phyloP scores from a whole-genome alignment of 805 yeast genomes.

The Dipodascus albidus region DNA sequence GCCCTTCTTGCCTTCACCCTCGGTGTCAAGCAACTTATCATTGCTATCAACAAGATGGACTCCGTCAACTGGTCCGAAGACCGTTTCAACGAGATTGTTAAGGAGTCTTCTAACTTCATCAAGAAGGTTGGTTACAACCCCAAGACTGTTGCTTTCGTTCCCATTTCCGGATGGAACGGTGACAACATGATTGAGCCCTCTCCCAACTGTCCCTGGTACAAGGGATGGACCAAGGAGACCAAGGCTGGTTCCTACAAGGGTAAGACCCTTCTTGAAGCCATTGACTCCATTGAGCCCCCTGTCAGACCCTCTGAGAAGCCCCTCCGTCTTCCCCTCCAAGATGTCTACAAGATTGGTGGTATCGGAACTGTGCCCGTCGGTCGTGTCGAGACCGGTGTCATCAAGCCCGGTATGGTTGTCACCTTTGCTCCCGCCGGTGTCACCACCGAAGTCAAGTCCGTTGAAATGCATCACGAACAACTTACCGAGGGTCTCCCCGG shows the following conservation, averaged over 20 bases:
- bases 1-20: slow-evolving; percentile 83
- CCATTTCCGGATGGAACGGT: slow-evolving; percentile 89
- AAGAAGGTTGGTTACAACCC: slow-evolving; percentile 80
- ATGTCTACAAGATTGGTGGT: slow-evolving; percentile 90
- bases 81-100: slow-evolving; percentile 67
- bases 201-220: slow-evolving; percentile 76
- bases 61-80: slow-evolving; percentile 78
- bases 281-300: slow-evolving; percentile 75
- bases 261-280: slow-evolving; percentile 76
- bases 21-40: slow-evolving; percentile 79
- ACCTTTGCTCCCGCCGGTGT: slow-evolving; percentile 86
- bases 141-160: slow-evolving; percentile 76
- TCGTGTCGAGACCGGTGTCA: slow-evolving; percentile 86
- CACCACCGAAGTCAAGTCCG: slow-evolving; percentile 83
- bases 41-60: slow-evolving; percentile 93
- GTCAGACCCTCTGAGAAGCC: slow-evolving; percentile 76
- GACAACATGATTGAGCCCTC: slow-evolving; percentile 85
- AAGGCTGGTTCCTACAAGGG: slow-evolving; percentile 61
- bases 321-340: slow-evolving; percentile 82
- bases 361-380: slow-evolving; percentile 90
- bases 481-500: slow-evolving; percentile 75
- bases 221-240: slow-evolving; percentile 78
- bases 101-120: slow-evolving; percentile 71
- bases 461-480: slow-evolving; percentile 80
- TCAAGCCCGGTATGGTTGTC: slow-evolving; percentile 86